Percentiles rank a stretch among this genome's conserved stretches.
Conservation (phyloP, 768 basidiomycete genomes). For the Tylopilus rubrobrunneus region DNA sequence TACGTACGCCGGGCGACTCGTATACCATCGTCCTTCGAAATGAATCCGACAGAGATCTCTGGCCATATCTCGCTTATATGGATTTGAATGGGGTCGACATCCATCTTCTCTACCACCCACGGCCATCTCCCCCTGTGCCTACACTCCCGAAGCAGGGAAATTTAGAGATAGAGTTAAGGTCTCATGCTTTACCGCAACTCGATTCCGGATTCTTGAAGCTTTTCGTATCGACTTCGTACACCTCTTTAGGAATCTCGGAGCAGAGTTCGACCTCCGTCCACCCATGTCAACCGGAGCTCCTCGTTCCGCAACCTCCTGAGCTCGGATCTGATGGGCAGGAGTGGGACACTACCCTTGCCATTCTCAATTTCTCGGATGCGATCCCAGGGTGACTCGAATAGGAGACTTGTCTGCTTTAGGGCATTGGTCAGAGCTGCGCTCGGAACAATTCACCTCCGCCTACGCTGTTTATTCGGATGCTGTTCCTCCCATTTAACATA, state of each 20-base stretch:
- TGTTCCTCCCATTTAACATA: not conserved
- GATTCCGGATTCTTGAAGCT: conserved; percentile 55
- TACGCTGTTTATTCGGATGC: not conserved
- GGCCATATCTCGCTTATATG: conserved; percentile 63
- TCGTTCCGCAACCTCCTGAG: conserved; percentile 3
- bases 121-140: conserved; percentile 32
- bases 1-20: conserved; percentile 38
- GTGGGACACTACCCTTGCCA: conserved; percentile 30
- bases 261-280: conserved; percentile 33
- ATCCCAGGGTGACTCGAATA: not conserved
- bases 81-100: conserved; percentile 53
- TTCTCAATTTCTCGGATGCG: conserved; percentile 19
- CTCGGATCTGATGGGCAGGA: conserved; percentile 17
- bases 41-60: conserved; percentile 47
- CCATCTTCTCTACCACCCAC: conserved; percentile 53
- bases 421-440: conserved; percentile 13
- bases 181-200: conserved; percentile 41
- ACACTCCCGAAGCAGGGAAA: conserved; percentile 41
- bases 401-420: not conserved
- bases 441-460: not conserved
- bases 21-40: conserved; percentile 51
- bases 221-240: conserved; percentile 51
- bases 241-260: conserved; percentile 47
- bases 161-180: conserved; percentile 37
- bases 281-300: conserved; percentile 9